Evolutionary conservation across 306 rosid species (phyloP).

Genomic region (Citrullus amarus): DNA sequence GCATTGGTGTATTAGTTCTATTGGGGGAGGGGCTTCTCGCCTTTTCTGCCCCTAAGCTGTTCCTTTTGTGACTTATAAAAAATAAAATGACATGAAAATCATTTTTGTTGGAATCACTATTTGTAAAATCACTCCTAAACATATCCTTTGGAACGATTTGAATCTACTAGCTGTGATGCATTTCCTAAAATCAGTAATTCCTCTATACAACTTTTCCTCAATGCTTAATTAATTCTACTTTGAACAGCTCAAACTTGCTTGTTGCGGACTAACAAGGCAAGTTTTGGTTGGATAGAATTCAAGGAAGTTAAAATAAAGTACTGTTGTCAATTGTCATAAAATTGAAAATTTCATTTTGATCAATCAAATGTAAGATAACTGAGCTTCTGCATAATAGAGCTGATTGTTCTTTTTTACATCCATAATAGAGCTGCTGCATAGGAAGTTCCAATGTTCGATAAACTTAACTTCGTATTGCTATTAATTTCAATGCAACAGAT

Average conservation of each 20-base stretch:
- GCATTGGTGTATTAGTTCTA: no score
- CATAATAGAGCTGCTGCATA: not conserved
- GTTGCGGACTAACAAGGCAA: not conserved
- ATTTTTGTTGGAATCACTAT: no score
- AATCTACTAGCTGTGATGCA: no score
- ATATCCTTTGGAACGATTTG: no score
- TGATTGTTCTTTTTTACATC: not conserved
- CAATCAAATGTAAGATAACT: not conserved
- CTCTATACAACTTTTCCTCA: not conserved
- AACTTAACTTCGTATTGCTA: not conserved
- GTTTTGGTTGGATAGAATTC: not conserved
- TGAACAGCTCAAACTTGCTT: not conserved
- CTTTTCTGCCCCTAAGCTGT: no score
- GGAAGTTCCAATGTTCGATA: not conserved
- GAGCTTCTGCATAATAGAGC: not conserved
- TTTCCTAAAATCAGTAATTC: no score
- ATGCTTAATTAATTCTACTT: not conserved
- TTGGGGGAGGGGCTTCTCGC: no score
- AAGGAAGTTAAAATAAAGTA: not conserved
- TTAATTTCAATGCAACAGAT: slow-evolving; percentile 35
- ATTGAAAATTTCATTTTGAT: no score
- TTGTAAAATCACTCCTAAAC: no score
- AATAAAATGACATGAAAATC: no score
- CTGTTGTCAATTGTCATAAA: no score
- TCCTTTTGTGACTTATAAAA: no score